A percentile compares a stretch with the other conserved stretches of the same genome.
These are phyloP conservation scores for Calocybe indica DNA, from an alignment of 768 basidiomycete genomes.

Conservation along the genomic window DNA sequence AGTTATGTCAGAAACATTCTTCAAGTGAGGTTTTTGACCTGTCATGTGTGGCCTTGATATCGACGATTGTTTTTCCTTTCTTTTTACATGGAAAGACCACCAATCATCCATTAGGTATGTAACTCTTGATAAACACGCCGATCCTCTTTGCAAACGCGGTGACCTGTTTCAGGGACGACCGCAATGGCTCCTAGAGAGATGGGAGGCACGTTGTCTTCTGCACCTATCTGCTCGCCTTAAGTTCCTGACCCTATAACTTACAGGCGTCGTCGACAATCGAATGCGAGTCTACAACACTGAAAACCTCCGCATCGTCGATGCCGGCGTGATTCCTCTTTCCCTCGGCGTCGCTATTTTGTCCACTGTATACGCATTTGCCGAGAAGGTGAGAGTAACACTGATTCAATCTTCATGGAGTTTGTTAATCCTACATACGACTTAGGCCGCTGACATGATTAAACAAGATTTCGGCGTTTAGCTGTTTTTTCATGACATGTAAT, in stretches of 20 bases:
- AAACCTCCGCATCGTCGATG: slow-evolving; percentile 5
- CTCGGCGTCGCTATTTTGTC: slow-evolving; percentile 1
- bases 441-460: too few species aligned
- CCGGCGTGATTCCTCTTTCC: slow-evolving; percentile 5
- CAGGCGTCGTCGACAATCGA: slow-evolving; percentile 3
- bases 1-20: too few species aligned
- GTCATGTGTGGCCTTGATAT: too few species aligned
- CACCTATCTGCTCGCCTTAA: background rate
- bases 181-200: slow-evolving; percentile 2
- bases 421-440: too few species aligned
- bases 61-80: too few species aligned
- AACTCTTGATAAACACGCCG: background rate
- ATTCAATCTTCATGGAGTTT: too few species aligned
- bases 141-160: background rate
- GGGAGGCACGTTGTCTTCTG: background rate
- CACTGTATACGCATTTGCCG: slow-evolving; percentile 6
- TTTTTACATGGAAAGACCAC: background rate
- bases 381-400: background rate
- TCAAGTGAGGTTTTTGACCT: too few species aligned
- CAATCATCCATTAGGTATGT: background rate
- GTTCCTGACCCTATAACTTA: background rate
- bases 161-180: background rate
- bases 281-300: slow-evolving; percentile 1
- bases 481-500: too few species aligned
- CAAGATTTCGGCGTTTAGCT: too few species aligned